Base-by-base conservation (phyloP, 148 eudicot genomes). In the Rhododendron molle region DNA sequence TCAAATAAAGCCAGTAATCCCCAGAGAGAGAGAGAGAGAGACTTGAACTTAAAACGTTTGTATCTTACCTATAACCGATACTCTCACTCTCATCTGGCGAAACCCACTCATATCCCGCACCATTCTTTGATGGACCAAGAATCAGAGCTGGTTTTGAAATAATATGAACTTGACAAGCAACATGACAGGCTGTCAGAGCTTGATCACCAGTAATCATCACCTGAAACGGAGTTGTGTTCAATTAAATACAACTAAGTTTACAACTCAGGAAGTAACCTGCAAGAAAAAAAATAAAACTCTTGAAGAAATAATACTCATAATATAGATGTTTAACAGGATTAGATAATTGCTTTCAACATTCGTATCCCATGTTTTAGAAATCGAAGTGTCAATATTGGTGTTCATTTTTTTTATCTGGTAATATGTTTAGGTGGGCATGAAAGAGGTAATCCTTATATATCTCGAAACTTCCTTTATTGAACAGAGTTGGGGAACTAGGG, bases 141-240 rank as follows among this genome's bases (percentile, higher is more conserved):
- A 96, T 94, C 78, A 96, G 88, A 50, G 94, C 92, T 28, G 98
- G 94, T 87, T 89, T 92, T 76, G 98, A 91, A 83, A 96, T 87
- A 54, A 96, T 96, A 89, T 96, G 92, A 87, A 96, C 98, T 96
- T 96, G 98, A 84, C 91, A 88, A 84, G 98, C 99, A 89, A 96
- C 99, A 90, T 96, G 99, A 87, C 99, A 94, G 86, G 99, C 99
- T 56, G 99, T 96, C 89, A 96, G 90, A 82, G 99, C 98, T 91
- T 96, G 99, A 89, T 96, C 99, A 58, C 99, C 99, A 81, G 99
- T 96, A 71, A 96, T 96, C 99, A 96, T 96, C 83, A 93, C 88
- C 97, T 94, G 83, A 85, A 73, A 69, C 36, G 5, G 34, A 81
- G 73, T 36, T 78, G 36, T 54, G 77, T 54, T 30, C 14, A 32